Base-by-base conservation (phyloP, 768 basidiomycete species). In the Termitomyces heimii region DNA sequence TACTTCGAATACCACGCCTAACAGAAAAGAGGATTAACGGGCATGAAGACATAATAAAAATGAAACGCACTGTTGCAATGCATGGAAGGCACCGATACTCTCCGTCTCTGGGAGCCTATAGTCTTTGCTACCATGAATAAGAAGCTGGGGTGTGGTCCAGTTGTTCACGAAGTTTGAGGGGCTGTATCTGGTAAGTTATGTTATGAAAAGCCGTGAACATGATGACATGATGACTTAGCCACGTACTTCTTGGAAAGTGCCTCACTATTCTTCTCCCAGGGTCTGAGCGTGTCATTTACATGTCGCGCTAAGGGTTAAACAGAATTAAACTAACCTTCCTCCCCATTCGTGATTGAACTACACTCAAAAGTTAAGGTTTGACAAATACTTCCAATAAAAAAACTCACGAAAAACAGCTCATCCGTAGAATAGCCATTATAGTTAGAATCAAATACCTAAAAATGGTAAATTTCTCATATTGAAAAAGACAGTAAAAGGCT, bases 401-500 rank as follows among this genome's bases (percentile, higher is more conserved):
- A 28, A 56, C 88, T 64, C 66, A 92, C 90, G 74, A 94, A 95
- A 80, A 87, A 92, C 35, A 95, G 79, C 65, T 95, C 92, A 52
- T 98, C 95, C 10, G 94, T 98, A 14, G 88, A 82, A 67, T 85
- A 94, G n/a, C 88, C 92, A 47, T 87, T 88, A 70, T 89, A 89
- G 8, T 71, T 77, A 4, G 86, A 77, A 64, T 92, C 89, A 62
- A 94, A 94, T 26, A 89, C 81, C 85, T 86, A 10, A 9, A 49
- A 42, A 26, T 26, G 5, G 53, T 16, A 55, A 31, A 42, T 28
- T 29, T 10, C 14, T 16, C 32, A 50, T 16, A 7, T 13, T 29
- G 9, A 31, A n/a, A n/a, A n/a, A 26, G 7, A 5, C 0, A 9
- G 20, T 9, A 14, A 39, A 26, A 10, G 24, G 3, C 54, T 60